Evolutionary conservation across 176 grass and related monocot species (phyloP).

Genomic region (Aegilops bicornis): DNA sequence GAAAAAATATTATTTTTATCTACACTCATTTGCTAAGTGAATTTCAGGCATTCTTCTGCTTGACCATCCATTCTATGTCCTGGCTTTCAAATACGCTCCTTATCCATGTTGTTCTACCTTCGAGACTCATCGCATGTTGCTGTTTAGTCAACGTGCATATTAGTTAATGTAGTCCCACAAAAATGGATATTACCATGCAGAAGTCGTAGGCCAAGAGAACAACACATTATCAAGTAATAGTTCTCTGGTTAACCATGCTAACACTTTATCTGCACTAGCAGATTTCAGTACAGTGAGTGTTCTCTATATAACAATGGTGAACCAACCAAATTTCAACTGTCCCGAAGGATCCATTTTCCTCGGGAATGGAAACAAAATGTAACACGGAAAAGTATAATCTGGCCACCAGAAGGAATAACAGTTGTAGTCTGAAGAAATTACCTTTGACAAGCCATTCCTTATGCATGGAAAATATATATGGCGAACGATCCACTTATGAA

Average conservation of each 20-base stretch:
- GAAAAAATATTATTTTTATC: not conserved
- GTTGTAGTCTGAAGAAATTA: slow-evolving; percentile 30
- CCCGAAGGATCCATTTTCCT: not conserved
- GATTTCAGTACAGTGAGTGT: not conserved
- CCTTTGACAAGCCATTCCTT: slow-evolving; percentile 82
- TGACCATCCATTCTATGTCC: not conserved
- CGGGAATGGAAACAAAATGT: not conserved
- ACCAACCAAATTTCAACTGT: slow-evolving; percentile 14
- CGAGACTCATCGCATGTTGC: not conserved
- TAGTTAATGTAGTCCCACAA: not conserved
- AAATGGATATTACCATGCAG: not conserved
- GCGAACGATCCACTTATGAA: slow-evolving; percentile 96
- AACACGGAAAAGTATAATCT: not conserved
- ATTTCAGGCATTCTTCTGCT: not conserved
- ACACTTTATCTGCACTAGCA: not conserved
- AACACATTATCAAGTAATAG: not conserved
- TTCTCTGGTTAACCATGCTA: not conserved
- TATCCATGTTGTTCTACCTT: not conserved
- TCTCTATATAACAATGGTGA: not conserved
- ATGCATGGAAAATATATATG: slow-evolving; percentile 95
- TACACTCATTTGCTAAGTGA: not conserved
- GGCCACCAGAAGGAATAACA: not conserved
- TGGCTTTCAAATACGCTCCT: not conserved
- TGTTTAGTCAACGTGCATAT: not conserved
- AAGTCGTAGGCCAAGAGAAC: not conserved